Percentiles rank a stretch among this genome's conserved stretches.
phyloP scores from a whole-genome alignment of 2,329 filamentous ascomycete genomes.

The Lithohypha guttulata region DNA sequence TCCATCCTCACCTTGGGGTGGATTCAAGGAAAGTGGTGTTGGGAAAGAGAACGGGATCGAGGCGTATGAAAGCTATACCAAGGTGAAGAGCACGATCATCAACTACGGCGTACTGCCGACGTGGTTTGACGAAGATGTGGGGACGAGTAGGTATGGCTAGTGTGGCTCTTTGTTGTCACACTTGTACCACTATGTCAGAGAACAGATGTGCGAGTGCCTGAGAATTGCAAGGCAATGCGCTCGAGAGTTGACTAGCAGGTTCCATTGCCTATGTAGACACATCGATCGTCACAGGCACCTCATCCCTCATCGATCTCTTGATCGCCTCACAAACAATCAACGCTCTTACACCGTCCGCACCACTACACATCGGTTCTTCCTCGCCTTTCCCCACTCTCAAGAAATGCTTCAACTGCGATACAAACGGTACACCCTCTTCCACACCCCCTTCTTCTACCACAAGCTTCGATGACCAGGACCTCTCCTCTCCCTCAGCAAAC shows the following conservation, averaged over 20 bases:
- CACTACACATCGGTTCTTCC: slow-evolving; percentile 12
- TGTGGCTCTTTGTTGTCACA: too few relatives aligned
- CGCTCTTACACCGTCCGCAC: slow-evolving; percentile 10
- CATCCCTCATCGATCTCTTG: slow-evolving; percentile 5
- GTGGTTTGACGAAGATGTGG: too few relatives aligned
- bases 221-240: too few relatives aligned
- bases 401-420: slow-evolving; percentile 12
- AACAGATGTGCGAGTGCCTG: too few relatives aligned
- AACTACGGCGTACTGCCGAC: too few relatives aligned
- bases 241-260: too few relatives aligned
- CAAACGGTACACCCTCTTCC: slow-evolving; percentile 6
- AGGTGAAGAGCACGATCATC: too few relatives aligned
- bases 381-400: slow-evolving; percentile 8
- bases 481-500: background rate
- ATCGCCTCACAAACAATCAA: slow-evolving; percentile 13
- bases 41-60: slow-evolving; percentile 70
- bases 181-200: too few relatives aligned
- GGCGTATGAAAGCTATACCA: too few relatives aligned
- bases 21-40: slow-evolving; percentile 53
- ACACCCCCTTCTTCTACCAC: background rate
- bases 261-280: too few relatives aligned
- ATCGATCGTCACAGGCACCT: slow-evolving; percentile 5
- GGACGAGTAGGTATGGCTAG: too few relatives aligned
- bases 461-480: slow-evolving; percentile 8
- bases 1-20: slow-evolving; percentile 61